Percentiles rank a stretch among this genome's conserved stretches.
phyloP scores from a whole-genome alignment of 192 early-diverging fungal genomes.

The Mortierella antarctica region DNA sequence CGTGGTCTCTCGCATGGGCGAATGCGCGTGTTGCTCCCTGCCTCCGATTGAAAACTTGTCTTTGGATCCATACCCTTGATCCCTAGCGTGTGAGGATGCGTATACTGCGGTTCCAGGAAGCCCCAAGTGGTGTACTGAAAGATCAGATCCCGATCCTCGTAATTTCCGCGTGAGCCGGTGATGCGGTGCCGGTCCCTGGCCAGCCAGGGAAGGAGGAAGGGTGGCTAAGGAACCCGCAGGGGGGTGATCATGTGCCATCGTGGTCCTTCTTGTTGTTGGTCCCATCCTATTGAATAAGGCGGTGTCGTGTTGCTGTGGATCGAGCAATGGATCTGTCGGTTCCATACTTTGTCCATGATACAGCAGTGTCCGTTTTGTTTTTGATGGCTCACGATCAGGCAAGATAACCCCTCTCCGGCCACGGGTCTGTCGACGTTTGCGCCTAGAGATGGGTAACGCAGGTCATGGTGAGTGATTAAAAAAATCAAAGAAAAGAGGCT shows the following conservation, averaged over 20 bases:
- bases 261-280: conserved; percentile 40
- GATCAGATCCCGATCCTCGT: conserved; percentile 40
- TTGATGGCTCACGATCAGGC: conserved; percentile 76
- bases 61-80: conserved; percentile 37
- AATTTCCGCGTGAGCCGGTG: conserved; percentile 34
- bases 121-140: conserved; percentile 35
- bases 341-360: conserved; percentile 56
- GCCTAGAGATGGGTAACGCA: conserved; percentile 54
- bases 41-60: conserved; percentile 16
- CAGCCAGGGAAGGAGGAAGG: conserved; percentile 14
- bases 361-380: conserved; percentile 68
- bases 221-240: conserved; percentile 19
- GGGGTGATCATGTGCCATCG: conserved; percentile 48
- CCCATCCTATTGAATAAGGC: conserved; percentile 17
- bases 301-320: conserved; percentile 22
- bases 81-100: background rate
- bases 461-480: background rate
- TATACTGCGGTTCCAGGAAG: background rate
- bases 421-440: conserved; percentile 86
- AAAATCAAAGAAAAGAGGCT: background rate
- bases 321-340: conserved; percentile 53
- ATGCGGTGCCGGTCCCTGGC: conserved; percentile 41
- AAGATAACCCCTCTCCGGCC: conserved; percentile 72
- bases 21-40: conserved; percentile 27
- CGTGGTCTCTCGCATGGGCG: conserved; percentile 51